Base-by-base conservation (phyloP, 768 basidiomycete genomes). In the Fomitopsis serialis region DNA sequence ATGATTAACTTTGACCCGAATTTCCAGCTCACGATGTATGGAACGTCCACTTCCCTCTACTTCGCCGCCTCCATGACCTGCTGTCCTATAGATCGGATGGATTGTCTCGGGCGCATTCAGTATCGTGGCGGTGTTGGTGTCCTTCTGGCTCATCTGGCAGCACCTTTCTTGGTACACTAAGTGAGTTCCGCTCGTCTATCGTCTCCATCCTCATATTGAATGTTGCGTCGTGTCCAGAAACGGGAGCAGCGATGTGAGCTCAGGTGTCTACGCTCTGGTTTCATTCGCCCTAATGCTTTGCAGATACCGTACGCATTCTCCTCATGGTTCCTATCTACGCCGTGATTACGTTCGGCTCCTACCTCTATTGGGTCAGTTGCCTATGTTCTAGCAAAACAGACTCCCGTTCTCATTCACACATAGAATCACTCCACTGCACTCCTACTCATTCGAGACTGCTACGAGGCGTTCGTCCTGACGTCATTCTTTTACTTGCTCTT, bases 281-380 rank as follows among this genome's bases (percentile, higher is more conserved):
- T 19, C 35, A 22, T 2, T 25, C 23, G 21, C 19, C 21, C 19
- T 42, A 15, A 15, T 29, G 3, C 17, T 44, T 34, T 45, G 3
- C 53, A 87, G 84, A 87, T 63, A 85, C 88, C 59, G 77, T 88
- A 45, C 82, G 89, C 9, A 69, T 90, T 19, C 74, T 92, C 22
- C 80, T 90, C 68, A 83, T 92, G 82, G 85, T 89, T 2, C 86
- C 87, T 2, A 74, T 89, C 29, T 92, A 92, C 63, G 81, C 85
- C 9, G 62, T 78, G 36, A 79, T 85, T 66, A 85, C 81, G 61
- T 76, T 85, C 52, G 75, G 80, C 1, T 85, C 85, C 4, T 90
- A 83, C 67, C 68, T 87, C 27, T 86, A 84, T 69, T 88, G 85
- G 83, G 84, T 84, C 62, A 56, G 71, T 67, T 42, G 19, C 42